Base-by-base conservation (phyloP, 1,139 yeast genomes). In the Meyerozyma smithsonii region DNA sequence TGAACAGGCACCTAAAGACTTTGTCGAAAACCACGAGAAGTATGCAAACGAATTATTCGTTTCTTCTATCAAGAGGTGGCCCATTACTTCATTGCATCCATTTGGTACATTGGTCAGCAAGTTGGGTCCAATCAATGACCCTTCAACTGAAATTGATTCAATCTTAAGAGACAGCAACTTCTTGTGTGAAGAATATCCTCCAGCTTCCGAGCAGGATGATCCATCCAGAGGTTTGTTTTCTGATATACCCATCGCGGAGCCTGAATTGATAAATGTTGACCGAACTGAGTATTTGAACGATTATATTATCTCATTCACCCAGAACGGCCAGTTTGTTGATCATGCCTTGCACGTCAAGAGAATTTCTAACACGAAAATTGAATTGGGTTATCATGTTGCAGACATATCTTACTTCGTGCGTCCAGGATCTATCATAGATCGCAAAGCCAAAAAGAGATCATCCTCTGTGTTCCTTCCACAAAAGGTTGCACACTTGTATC, bases 21-120 rank as follows among this genome's bases (percentile, higher is more conserved):
- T 92, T 64, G 94, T 92, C 34, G 96, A 89, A 48, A 88, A 89
- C 53, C 95, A 89, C 49, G 95, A 86, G 43, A 74, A 72, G 40
- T 92, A 92, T 53, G 74, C 87, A 0, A 81, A 87, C 57, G 86
- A 84, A 52, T 68, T 89, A 40, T 92, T 92, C 57, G 94, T 92
- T 46, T 97, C 97, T 0, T 85, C 96, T 3, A 92, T 92, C 54
- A 92, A 92, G 61, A 83, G 98, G 63, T 92, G 98, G 98, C 98
- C 98, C 59, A 92, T 92, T 62, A 92, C 98, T 15, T 90, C 97
- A 0, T 75, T 92, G 59, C 98, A 92, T 68, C 98, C 98, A 3
- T 92, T 92, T 56, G 98, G 98, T 53, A 90, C 96, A 23, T 70
- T 92, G 46, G 84, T 90, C 25, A 87, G 90, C 40, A 88, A 85